A percentile compares a stretch with the other conserved stretches of the same genome.
Evolutionary conservation across 345 rosid species (phyloP).

Genomic region (Microcos paniculata): DNA sequence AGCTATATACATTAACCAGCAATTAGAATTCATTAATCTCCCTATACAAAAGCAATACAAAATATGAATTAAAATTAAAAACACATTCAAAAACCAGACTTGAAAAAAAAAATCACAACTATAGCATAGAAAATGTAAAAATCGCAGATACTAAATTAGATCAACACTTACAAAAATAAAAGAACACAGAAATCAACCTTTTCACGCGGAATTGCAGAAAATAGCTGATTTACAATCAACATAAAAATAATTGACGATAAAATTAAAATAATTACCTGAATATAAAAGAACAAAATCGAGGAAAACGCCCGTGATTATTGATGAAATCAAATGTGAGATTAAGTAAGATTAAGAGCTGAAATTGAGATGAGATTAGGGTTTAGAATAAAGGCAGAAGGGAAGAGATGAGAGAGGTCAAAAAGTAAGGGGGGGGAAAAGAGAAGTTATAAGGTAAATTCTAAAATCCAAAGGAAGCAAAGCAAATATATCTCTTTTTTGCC

Average conservation of each 20-base stretch:
- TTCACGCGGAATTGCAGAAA: not conserved
- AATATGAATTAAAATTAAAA: not conserved
- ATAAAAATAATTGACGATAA: not conserved
- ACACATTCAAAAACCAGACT: not conserved
- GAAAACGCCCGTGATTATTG: not conserved
- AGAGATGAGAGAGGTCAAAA: not conserved
- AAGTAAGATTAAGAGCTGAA: not conserved
- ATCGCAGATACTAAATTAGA: not conserved
- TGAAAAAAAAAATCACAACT: not conserved
- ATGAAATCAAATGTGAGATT: not conserved
- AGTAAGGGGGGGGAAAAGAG: too few species aligned
- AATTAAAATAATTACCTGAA: not conserved
- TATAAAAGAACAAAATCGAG: slow-evolving; percentile 1
- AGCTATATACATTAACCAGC: not conserved
- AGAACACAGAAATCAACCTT: not conserved
- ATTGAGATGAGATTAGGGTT: slow-evolving; percentile 8
- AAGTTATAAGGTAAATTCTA: too few species aligned
- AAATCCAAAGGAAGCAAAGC: not conserved
- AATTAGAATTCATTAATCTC: not conserved
- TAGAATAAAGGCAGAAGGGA: not conserved
- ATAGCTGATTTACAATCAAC: not conserved
- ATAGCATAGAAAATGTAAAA: not conserved
- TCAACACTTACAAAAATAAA: not conserved
- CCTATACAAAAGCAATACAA: not conserved
- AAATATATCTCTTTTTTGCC: not conserved